Evolutionary conservation across 1,284 basidiomycete species (phyloP).

Genomic region (Pascua sp.): DNA sequence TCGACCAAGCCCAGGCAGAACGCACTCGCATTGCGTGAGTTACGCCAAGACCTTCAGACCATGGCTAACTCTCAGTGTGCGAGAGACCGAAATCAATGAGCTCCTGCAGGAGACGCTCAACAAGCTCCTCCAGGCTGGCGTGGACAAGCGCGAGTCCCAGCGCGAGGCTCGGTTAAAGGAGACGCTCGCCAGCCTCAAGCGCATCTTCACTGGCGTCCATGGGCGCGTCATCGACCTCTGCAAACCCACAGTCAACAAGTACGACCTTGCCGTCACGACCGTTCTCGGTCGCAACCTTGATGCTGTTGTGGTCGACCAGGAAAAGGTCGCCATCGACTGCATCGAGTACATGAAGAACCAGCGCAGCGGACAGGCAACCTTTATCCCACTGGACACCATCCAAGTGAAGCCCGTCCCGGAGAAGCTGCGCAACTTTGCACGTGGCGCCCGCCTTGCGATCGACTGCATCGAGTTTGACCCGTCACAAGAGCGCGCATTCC

Average conservation of each 20-base stretch:
- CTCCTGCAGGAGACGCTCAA: constrained; percentile 78
- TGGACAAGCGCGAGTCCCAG: constrained; percentile 80
- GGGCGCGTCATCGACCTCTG: constrained; percentile 90
- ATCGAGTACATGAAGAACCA: constrained; percentile 98
- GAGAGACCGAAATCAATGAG: constrained; percentile 85
- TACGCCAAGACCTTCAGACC: fast-evolving
- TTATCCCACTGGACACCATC: constrained; percentile 95
- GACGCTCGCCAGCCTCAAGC: constrained; percentile 73
- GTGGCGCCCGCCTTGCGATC: constrained; percentile 86
- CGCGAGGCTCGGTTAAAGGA: constrained; percentile 81
- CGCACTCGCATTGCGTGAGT: constrained; percentile 37
- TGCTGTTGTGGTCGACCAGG: constrained; percentile 91
- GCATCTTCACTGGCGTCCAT: constrained; percentile 84
- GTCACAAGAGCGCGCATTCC: constrained; percentile 85
- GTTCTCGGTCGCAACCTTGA: constrained; percentile 93
- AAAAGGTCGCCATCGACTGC: constrained; percentile 95
- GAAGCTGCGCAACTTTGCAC: constrained; percentile 85
- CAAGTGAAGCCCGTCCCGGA: constrained; percentile 91
- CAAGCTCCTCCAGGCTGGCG: constrained; percentile 81
- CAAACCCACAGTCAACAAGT: constrained; percentile 88
- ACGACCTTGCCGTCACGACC: constrained; percentile 90
- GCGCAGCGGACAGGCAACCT: constrained; percentile 90
- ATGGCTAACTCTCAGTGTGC: constrained; percentile 59
- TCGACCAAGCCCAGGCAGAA: constrained; percentile 40
- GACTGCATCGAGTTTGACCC: constrained; percentile 90